Conservation (phyloP, 148 eudicot genomes). For the Oxyria digyna region DNA sequence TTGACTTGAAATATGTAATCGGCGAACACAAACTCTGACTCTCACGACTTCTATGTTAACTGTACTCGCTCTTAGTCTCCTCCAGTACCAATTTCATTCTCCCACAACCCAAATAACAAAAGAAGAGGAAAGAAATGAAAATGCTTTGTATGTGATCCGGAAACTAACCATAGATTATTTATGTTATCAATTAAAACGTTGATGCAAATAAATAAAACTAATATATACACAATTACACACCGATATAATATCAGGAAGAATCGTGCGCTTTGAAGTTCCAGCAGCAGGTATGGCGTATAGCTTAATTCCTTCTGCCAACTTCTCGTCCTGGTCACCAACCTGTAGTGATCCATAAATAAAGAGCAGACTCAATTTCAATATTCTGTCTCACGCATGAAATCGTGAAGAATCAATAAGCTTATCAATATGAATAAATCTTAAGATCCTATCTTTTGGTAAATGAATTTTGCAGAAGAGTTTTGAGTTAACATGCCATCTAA, state of each 20-base stretch:
- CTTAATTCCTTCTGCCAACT: conserved; percentile 89
- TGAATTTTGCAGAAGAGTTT: background rate
- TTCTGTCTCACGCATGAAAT: background rate
- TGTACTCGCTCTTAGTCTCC: background rate
- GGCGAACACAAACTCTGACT: background rate
- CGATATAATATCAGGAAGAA: conserved; percentile 77
- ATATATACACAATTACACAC: conserved; percentile 38
- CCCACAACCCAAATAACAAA: background rate
- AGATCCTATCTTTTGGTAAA: too few species aligned
- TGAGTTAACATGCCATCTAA: background rate
- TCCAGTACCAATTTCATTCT: background rate
- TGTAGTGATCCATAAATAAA: conserved; percentile 8
- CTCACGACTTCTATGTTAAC: background rate
- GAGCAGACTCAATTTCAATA: background rate
- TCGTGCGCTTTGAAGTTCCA: conserved; percentile 63
- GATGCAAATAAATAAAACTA: background rate
- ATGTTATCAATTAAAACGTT: background rate
- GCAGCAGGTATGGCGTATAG: conserved; percentile 64
- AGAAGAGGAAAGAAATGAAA: background rate
- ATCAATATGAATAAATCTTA: background rate
- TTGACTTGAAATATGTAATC: background rate
- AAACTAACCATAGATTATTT: background rate
- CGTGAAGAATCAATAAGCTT: background rate
- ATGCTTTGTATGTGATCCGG: background rate
- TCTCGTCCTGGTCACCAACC: conserved; percentile 96